phyloP scores from a whole-genome alignment of 2,329 filamentous ascomycete genomes.

The Plectosphaerella cucumerina region DNA sequence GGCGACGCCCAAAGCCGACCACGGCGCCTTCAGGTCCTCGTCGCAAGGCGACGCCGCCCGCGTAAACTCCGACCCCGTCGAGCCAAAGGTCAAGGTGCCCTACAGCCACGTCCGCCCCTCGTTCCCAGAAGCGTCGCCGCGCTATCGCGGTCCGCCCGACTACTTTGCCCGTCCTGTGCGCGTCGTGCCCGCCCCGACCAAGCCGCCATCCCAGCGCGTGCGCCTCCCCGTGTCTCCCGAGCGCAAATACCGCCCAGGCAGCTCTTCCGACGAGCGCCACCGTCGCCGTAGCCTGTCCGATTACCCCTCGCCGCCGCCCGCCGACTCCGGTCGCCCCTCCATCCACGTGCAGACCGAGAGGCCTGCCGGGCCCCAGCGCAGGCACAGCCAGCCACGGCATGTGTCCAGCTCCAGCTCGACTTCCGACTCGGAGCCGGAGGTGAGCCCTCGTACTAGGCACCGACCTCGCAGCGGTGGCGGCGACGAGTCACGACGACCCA shows the following conservation, averaged over 20 bases:
- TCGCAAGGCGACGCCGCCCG: conserved; percentile 18
- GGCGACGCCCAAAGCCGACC: conserved; percentile 34
- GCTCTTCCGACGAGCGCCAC: conserved; percentile 32
- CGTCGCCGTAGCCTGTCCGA: conserved; percentile 50
- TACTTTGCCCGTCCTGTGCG: conserved; percentile 29
- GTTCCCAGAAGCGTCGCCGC: conserved; percentile 21
- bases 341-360: conserved; percentile 31
- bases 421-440: conserved; percentile 25
- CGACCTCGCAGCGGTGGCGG: conserved; percentile 14
- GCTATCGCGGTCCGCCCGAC: conserved; percentile 23
- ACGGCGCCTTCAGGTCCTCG: conserved; percentile 14
- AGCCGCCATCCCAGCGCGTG: conserved; percentile 25
- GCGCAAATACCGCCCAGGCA: conserved; percentile 25
- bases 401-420: conserved; percentile 36
- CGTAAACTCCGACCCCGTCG: conserved; percentile 21
- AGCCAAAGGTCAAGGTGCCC: conserved; percentile 30
- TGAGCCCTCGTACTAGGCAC: conserved; percentile 17
- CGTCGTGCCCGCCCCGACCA: conserved; percentile 37
- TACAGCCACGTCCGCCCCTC: conserved; percentile 29
- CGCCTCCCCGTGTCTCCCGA: conserved; percentile 23
- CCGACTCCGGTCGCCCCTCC: conserved; percentile 17
- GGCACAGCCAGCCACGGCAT: conserved; percentile 47
- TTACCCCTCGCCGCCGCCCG: conserved; percentile 32
- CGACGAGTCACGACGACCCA: conserved; percentile 21
- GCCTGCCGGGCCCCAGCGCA: conserved; percentile 26